phyloP scores from a whole-genome alignment of 305 asterid species.

The Fraxinus floribunda region DNA sequence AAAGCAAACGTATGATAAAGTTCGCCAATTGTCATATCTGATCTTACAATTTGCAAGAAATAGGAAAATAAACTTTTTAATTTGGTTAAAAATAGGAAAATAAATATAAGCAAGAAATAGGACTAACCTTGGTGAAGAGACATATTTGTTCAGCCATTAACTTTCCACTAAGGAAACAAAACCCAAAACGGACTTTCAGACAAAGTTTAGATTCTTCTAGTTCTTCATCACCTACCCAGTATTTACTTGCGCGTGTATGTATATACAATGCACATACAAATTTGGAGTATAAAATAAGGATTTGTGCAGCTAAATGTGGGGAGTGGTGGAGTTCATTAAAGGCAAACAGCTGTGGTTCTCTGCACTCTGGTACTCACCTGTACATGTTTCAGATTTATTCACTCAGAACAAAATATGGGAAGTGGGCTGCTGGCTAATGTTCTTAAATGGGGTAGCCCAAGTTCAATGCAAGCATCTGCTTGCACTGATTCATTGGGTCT shows the following conservation, averaged over 20 bases:
- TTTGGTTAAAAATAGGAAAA: no score
- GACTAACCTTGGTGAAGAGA: constrained; percentile 62
- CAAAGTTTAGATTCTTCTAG: constrained; percentile 34
- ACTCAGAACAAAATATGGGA: no score
- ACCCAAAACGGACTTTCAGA: constrained; percentile 25
- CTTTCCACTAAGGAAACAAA: not conserved
- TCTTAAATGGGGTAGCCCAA: no score
- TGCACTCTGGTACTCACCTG: constrained; percentile 18
- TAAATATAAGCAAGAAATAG: not conserved
- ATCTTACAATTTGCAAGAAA: no score
- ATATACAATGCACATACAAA: not conserved
- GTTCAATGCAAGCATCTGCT: no score
- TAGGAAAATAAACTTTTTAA: no score
- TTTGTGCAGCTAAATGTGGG: constrained; percentile 5
- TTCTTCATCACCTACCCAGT: constrained; percentile 18
- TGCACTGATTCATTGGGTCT: no score
- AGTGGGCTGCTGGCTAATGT: no score
- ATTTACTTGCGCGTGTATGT: not conserved
- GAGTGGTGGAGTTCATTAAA: constrained; percentile 31
- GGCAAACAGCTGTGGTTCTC: constrained; percentile 41
- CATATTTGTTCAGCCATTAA: constrained; percentile 69
- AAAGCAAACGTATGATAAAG: constrained; percentile 12
- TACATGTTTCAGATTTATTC: not conserved
- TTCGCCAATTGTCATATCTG: not conserved
- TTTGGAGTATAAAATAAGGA: constrained; percentile 9